Evolutionary conservation across 2,329 filamentous ascomycete species (phyloP), one percentile per base, ranked within the genome.

Genomic region (Fusarium tuaranense): DNA sequence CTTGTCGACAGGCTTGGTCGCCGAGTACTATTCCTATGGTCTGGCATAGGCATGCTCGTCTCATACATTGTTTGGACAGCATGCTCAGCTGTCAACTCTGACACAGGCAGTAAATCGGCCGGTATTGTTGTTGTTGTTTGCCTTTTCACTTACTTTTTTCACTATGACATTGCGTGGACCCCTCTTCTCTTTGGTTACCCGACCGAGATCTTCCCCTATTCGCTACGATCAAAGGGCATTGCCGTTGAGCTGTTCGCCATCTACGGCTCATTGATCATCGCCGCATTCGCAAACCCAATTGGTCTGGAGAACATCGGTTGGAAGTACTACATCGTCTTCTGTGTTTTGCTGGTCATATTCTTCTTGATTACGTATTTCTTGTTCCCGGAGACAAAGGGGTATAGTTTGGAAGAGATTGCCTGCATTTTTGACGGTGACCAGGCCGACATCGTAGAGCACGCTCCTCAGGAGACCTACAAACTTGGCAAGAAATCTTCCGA

Each of bases 111-210:
- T 25, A 77, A 80, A 46, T 55, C 76, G 5, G 82, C 84, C n/a
- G 85, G 85, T 14, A 82, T 84, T 63, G 85, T 82, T 5, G 85
- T 87, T 18, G 85, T 89, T 60, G 84, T 84, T 13, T 85, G 84
- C 73, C 83, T 89, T 27, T 89, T 85, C 75, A 80, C 86, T 67
- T 88, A 84, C 79, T 85, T 81, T 68, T 83, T 87, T 59, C 80
- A 83, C 69, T 85, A 88, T 76, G 81, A 84, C 48, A 83, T 87
- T 62, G 84, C 85, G 22, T 88, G 83, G 80, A 86, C 86, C 5
- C 85, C 86, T 66, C 80, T 88, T 5, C 81, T 87, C 14, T 81
- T 86, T 62, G 82, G 83, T 5, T 89, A 86, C 71, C 81, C 81
- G 0, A 81, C 80, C 13, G 84, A 86, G 64, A 83, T 85, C 44